Evolutionary conservation across 805 yeast genomes (phyloP), one percentile per base, ranked within the genome.

Genomic region (Debaryomyces maramus): DNA sequence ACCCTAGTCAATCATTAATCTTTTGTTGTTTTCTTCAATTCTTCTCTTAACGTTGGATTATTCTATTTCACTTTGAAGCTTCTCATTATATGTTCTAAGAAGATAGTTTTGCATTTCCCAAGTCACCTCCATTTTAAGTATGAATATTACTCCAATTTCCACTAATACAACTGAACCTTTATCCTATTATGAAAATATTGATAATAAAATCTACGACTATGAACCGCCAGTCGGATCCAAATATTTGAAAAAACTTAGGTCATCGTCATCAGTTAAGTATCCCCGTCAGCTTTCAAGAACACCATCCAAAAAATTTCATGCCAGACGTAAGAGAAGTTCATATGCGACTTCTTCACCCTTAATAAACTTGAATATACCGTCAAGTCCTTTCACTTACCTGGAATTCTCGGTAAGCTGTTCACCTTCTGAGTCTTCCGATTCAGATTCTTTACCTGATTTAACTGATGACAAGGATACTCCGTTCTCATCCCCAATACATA

Each of bases 401-500:
- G 50, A 46, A 33, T 44, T 45, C 35, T 39, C 45, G 8, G 37
- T 48, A 20, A 28, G 27, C 32, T 41, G 44, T 5, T 35, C 45
- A n/a, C 32, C 30, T 14, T 44, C 53, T 14, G 60, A 55, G 29
- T 37, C 32, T 21, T 58, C 65, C 4, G 72, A 67, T 39, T 51
- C 58, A 26, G 73, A 67, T 35, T 61, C 68, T 2, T 56, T 67
- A 39, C 70, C 70, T 1, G 72, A 65, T 46, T 53, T 61, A 32
- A 52, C 63, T 3, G 67, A 60, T 38, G 65, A 62, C 32, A 56
- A 51, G 22, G 46, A 52, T n/a, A 46, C 62, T 6, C 58, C 60
- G 7, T 19, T 31, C 15, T 32, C 51, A 1, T 43, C 58, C 3
- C 56, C 53, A 4, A 22, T 45, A 24, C 45, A 46, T 17, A 7